Evolutionary conservation across 306 rosid genomes (phyloP), one percentile per base, ranked within the genome.

Genomic region (Cicer cuneatum): DNA sequence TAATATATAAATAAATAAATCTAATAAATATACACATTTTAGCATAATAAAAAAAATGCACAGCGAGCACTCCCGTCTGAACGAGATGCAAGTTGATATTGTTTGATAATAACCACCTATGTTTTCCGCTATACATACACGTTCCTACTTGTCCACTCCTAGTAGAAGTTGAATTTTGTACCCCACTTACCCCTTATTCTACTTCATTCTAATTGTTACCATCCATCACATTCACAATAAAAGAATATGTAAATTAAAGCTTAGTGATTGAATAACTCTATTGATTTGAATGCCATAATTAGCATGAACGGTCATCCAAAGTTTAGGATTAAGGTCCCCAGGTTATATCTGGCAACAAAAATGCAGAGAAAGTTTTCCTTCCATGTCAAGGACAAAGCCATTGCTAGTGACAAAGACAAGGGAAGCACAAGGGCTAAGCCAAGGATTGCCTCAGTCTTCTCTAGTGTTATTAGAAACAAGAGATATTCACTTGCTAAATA

Each of bases 271-370:
- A 15, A 37, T 6, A 33, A 0, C 38, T 51, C 29, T 5, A 49
- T 5, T 43, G 10, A 40, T 59, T 70, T 16, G 14, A 29, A 65
- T 49, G 12, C 72, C 84, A 2, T 71, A 54, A 70, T 71, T 56
- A 59, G 40, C 63, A 57, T 39, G 71, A 77, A 61, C 2, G 14
- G 11, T 16, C 75, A 57, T 48, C 71, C 77, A 11, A 74, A 71
- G 57, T 69, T 80, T 49, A 77, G 83, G 76, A 79, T 74, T 38
- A 81, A 74, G 40, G 74, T 82, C 65, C 86, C 83, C 5, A 83
- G 74, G 35, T 78, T 74, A 49, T 49, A 65, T 40, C 45, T 76
- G 11, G n/a, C 62, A 54, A 83, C 72, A 63, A 72, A 76, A 58
- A 83, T 84, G 76, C 84, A 63, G 40, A 77, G 59, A 40, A 73